Base-by-base conservation (phyloP, 1,284 basidiomycete genomes). In the Salmacisia buchloeana region DNA sequence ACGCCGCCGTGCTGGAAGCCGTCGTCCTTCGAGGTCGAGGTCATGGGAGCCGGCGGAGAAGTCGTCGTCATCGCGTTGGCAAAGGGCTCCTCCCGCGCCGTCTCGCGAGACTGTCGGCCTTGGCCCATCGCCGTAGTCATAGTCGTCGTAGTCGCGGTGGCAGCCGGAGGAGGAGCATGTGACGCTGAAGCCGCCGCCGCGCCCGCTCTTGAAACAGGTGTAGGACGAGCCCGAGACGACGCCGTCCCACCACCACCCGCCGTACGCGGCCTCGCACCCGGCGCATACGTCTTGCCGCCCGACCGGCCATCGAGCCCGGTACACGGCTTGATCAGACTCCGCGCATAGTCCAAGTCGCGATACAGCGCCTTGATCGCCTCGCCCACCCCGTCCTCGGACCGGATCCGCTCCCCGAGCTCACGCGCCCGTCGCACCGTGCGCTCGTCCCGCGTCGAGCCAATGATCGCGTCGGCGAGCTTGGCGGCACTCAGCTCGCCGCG, bases 351-450 rank as follows among this genome's bases (percentile, higher is more conserved):
- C 46, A 76, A 46, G 43, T 78, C 74, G 49, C 72, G 58, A 61
- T 76, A 79, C 34, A 79, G 70, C 21, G 71, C 73, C 63, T 71
- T 67, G 62, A 78, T 64, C 33, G 77, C 77, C 58, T 71, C 71
- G 2, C 61, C 68, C 2, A 75, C 67, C 2, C 77, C 77, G 52
- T 75, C 85, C 75, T 88, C 87, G 0, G 71, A 65, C 21, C 81
- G 72, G 56, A 89, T 88, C 67, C 83, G 79, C 45, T 84, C 80
- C 0, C 85, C 85, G 78, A 88, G 79, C 43, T 69, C 69, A 72
- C 84, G 88, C 7, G 94, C 96, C 43, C 90, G 86, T 36, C 88
- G 86, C 68, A 96, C 90, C 81, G 94, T 91, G 79, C 88, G 92
- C 69, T 84, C 81, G 77, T 97, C 91, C 1, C 88, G 90, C 3